Conservation (phyloP, 345 rosid species). For the Aquilaria sinensis region DNA sequence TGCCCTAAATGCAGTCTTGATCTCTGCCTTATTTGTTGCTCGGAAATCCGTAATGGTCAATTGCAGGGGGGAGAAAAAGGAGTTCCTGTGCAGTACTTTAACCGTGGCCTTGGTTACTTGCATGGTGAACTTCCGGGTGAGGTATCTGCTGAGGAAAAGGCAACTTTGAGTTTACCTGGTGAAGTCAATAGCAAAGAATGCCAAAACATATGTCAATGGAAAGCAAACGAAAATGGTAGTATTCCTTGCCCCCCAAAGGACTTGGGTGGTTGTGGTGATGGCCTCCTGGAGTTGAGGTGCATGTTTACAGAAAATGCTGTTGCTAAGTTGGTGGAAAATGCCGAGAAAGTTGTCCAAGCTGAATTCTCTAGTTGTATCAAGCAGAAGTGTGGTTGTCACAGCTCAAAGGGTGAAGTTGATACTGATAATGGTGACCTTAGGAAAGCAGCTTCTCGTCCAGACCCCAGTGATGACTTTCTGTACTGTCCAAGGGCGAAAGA, state of each 20-base stretch:
- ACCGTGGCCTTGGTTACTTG: constrained; percentile 22
- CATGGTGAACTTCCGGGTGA: constrained; percentile 30
- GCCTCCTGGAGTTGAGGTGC: constrained; percentile 31
- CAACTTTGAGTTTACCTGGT: neutral
- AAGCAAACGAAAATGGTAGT: constrained; percentile 42
- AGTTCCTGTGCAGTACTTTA: constrained; percentile 19
- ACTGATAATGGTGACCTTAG: constrained; percentile 16
- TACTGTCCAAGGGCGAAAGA: constrained; percentile 43
- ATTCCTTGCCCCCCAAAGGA: constrained; percentile 43
- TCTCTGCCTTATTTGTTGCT: constrained; percentile 54
- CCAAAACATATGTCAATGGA: constrained; percentile 30
- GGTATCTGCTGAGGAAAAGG: neutral
- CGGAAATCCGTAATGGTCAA: constrained; percentile 46
- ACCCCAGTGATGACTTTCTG: constrained; percentile 48
- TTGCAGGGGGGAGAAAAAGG: constrained; percentile 28
- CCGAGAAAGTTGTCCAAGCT: constrained; percentile 21
- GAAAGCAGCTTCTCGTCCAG: constrained; percentile 57
- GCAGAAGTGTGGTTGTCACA: constrained; percentile 40
- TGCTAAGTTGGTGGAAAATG: constrained; percentile 34
- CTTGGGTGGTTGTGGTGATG: constrained; percentile 46
- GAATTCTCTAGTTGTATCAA: constrained; percentile 7
- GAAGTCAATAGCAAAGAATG: constrained; percentile 13
- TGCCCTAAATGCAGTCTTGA: constrained; percentile 44
- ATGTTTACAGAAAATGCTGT: constrained; percentile 30
- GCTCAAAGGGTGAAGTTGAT: constrained; percentile 26